A percentile compares a stretch with the other conserved stretches of the same genome.
These are phyloP conservation scores for Solanum chilense DNA, from an alignment of 257 asterid species.

Conservation along the genomic window DNA sequence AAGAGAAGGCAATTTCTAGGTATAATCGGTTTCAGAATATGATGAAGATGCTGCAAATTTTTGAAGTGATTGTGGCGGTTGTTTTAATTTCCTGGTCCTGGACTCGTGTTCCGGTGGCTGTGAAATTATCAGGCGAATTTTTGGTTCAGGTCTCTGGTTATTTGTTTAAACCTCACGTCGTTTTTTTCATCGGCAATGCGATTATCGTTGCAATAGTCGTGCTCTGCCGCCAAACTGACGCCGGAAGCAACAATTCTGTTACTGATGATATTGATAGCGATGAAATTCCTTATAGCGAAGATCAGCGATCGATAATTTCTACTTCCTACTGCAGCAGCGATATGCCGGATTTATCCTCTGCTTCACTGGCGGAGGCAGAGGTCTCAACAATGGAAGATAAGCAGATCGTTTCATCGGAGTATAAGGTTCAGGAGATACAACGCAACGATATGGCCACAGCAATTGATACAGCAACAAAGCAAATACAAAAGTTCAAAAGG, in stretches of 20 bases:
- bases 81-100: slow-evolving; percentile 62
- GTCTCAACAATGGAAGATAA: slow-evolving; percentile 1
- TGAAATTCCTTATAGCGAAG: slow-evolving; percentile 32
- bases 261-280: slow-evolving; percentile 28
- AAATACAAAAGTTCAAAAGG: slow-evolving; percentile 51
- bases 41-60: slow-evolving; percentile 24
- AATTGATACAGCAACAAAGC: slow-evolving; percentile 46
- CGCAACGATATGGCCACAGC: slow-evolving; percentile 34
- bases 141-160: slow-evolving; percentile 8
- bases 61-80: slow-evolving; percentile 31
- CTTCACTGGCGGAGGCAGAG: neutral
- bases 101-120: slow-evolving; percentile 30
- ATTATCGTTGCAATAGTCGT: slow-evolving; percentile 35
- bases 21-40: slow-evolving; percentile 34
- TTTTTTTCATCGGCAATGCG: slow-evolving; percentile 67
- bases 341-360: neutral
- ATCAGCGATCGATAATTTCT: slow-evolving; percentile 3
- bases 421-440: slow-evolving; percentile 3
- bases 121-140: slow-evolving; percentile 8
- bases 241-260: neutral
- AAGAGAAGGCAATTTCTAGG: slow-evolving; percentile 27
- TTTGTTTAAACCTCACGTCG: slow-evolving; percentile 63
- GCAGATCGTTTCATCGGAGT: slow-evolving; percentile 27
- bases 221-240: slow-evolving; percentile 34
- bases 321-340: neutral